Evolutionary conservation across 140 eudicot species (phyloP).

Genomic region (Cichorium intybus): DNA sequence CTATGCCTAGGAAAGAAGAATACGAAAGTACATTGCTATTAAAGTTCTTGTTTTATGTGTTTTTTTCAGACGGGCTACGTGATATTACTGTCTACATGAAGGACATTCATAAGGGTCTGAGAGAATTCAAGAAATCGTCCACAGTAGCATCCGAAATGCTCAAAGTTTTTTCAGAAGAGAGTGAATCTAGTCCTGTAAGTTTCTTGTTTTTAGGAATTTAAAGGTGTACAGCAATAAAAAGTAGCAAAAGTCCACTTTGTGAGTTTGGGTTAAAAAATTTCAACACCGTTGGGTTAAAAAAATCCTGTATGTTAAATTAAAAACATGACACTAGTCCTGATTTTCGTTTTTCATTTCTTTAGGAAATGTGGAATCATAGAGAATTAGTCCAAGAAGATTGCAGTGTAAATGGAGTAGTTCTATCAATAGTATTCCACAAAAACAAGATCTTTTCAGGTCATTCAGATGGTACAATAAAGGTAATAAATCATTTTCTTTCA

Average conservation of each 20-base stretch:
- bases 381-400: slow-evolving; percentile 70
- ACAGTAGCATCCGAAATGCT: slow-evolving; percentile 58
- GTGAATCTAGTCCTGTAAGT: slow-evolving; percentile 61
- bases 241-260: not conserved
- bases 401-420: slow-evolving; percentile 53
- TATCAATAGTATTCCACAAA: slow-evolving; percentile 47
- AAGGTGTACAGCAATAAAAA: not conserved
- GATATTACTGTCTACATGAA: slow-evolving; percentile 49
- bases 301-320: too few species aligned
- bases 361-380: slow-evolving; percentile 75
- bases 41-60: not conserved
- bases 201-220: not conserved
- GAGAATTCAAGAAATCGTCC: slow-evolving; percentile 66
- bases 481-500: slow-evolving; percentile 5
- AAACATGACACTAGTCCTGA: not conserved
- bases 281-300: too few species aligned
- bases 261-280: too few species aligned
- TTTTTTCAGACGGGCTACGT: slow-evolving; percentile 61
- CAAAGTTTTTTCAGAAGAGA: slow-evolving; percentile 49
- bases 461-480: slow-evolving; percentile 84
- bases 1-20: not conserved
- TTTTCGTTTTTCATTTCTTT: slow-evolving; percentile 14
- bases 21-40: not conserved
- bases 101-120: slow-evolving; percentile 62
- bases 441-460: slow-evolving; percentile 68